Conservation (phyloP, 371 early-diverging fungal species). For the Apophysomyces elegans region DNA sequence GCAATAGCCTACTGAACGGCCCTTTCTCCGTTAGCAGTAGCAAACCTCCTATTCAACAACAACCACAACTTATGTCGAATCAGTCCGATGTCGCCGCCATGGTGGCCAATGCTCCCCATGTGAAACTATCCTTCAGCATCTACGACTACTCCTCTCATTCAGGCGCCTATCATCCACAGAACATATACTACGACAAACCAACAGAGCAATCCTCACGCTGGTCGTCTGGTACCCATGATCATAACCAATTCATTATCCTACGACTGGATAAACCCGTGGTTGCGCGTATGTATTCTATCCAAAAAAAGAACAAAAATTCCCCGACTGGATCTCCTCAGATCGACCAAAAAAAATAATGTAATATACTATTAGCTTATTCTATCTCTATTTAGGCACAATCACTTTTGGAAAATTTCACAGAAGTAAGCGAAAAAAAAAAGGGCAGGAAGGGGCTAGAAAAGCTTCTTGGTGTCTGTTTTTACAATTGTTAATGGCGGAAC, state of each 20-base stretch:
- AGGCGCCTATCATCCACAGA: conserved; percentile 75
- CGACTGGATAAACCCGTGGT: conserved; percentile 73
- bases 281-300: conserved; percentile 58
- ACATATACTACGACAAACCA: conserved; percentile 78
- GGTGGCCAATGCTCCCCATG: conserved; percentile 12
- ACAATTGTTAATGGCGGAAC: neutral
- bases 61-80: neutral
- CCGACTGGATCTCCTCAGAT: neutral
- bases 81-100: neutral
- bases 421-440: conserved; percentile 41
- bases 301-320: neutral
- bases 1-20: too few relatives aligned
- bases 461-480: too few relatives aligned
- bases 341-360: neutral
- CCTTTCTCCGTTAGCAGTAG: too few relatives aligned
- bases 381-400: conserved; percentile 64
- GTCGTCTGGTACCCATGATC: conserved; percentile 84
- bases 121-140: conserved; percentile 54
- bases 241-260: conserved; percentile 79
- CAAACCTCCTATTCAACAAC: neutral
- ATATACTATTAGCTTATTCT: conserved; percentile 1
- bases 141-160: conserved; percentile 76
- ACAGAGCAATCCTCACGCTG: conserved; percentile 84
- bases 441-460: neutral
- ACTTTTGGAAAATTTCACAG: conserved; percentile 97